Conservation (phyloP, 73 alveolate species). For the Loxodes magnus region DNA sequence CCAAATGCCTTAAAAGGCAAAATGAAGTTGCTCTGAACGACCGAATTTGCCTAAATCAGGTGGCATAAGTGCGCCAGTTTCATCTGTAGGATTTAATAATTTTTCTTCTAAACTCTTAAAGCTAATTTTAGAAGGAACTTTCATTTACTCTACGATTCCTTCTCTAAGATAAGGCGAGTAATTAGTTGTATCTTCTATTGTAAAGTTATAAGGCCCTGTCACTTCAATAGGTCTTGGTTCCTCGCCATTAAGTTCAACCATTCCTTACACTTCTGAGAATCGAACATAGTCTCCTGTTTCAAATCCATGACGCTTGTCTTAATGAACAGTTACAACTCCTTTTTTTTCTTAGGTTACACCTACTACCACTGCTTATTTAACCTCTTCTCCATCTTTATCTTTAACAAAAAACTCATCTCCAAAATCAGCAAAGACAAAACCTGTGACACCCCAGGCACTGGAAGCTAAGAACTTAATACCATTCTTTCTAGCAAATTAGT, state of each 20-base stretch:
- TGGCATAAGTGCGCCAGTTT: neutral
- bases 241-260: constrained; percentile 91
- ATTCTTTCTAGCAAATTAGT: constrained; percentile 58
- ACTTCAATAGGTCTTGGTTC: constrained; percentile 80
- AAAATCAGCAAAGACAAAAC: constrained; percentile 90
- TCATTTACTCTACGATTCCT: constrained; percentile 89
- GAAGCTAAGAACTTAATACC: constrained; percentile 70
- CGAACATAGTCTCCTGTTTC: constrained; percentile 92
- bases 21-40: constrained; percentile 40
- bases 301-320: constrained; percentile 77
- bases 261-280: constrained; percentile 97
- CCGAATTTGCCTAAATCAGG: constrained; percentile 50
- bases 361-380: constrained; percentile 75
- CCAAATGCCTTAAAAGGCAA: constrained; percentile 21
- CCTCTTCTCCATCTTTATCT: constrained; percentile 85
- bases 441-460: constrained; percentile 71
- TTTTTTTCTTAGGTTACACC: constrained; percentile 64
- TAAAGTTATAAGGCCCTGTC: constrained; percentile 69
- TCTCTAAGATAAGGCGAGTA: constrained; percentile 80
- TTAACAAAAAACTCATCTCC: constrained; percentile 62
- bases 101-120: constrained; percentile 1
- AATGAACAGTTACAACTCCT: constrained; percentile 77
- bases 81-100: neutral
- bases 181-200: constrained; percentile 79
- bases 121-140: constrained; percentile 48